Percentiles rank a stretch among this genome's conserved stretches.
phyloP scores from a whole-genome alignment of 139 green algal species.

The Coelastrella sp. region DNA sequence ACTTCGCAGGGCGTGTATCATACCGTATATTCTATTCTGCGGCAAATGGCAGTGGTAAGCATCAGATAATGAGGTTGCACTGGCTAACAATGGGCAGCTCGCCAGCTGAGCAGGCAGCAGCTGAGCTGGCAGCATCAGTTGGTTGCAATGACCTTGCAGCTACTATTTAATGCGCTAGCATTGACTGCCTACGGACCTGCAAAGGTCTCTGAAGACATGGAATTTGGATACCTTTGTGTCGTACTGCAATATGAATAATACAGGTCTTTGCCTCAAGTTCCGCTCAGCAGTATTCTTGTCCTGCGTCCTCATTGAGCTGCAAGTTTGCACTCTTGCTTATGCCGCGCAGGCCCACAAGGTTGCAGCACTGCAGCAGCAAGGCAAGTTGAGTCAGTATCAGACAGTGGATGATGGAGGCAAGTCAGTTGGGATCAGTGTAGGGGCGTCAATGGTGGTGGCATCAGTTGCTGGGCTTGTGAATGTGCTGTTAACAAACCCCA shows the following conservation, averaged over 20 bases:
- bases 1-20: conserved; percentile 89
- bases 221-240: too few species aligned
- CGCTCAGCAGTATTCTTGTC: too few species aligned
- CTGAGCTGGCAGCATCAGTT: not conserved
- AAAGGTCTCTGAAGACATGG: too few species aligned
- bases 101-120: not conserved
- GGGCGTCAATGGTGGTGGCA: conserved; percentile 79
- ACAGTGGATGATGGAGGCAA: conserved; percentile 30
- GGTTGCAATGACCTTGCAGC: too few species aligned
- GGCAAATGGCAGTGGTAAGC: conserved; percentile 60
- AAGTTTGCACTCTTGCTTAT: not conserved
- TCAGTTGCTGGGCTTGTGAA: conserved; percentile 83
- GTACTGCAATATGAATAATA: too few species aligned
- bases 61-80: not conserved
- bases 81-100: not conserved
- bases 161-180: too few species aligned
- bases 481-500: conserved; percentile 90
- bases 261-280: too few species aligned
- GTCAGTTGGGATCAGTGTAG: conserved; percentile 70
- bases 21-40: conserved; percentile 79
- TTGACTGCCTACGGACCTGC: too few species aligned
- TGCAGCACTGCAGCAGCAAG: not conserved
- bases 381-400: not conserved
- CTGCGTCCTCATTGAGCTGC: not conserved
- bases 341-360: conserved; percentile 29